These are phyloP conservation scores for Neocatenulostroma microsporum DNA, from an alignment of 2,329 filamentous ascomycete species.

Conservation along the genomic window DNA sequence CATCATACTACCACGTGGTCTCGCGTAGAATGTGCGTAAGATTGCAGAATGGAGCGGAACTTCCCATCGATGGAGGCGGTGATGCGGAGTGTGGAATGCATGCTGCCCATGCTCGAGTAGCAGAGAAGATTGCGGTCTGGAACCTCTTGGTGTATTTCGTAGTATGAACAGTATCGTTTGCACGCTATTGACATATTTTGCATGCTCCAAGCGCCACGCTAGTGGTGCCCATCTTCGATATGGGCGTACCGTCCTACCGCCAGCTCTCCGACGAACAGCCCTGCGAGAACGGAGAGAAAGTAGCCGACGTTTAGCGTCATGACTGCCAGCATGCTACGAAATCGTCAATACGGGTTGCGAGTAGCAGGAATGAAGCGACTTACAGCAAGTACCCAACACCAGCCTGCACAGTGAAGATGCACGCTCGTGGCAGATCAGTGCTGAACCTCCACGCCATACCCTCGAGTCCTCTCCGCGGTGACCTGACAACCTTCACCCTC, in stretches of 20 bases:
- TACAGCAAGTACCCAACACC: slow-evolving; percentile 80
- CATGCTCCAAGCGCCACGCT: no score
- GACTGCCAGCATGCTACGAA: slow-evolving; percentile 78
- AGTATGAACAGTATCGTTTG: no score
- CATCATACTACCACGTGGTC: no score
- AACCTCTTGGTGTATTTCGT: no score
- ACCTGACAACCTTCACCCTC: slow-evolving; percentile 63
- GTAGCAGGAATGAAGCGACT: slow-evolving; percentile 34
- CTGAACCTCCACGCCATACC: slow-evolving; percentile 70
- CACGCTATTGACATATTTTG: no score
- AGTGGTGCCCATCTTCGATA: slow-evolving; percentile 36
- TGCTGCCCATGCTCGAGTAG: no score
- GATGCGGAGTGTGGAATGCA: no score
- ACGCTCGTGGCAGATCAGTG: slow-evolving; percentile 67
- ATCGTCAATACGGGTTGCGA: neutral
- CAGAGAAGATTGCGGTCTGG: no score
- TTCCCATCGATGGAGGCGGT: no score
- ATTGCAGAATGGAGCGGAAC: no score
- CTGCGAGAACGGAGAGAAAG: slow-evolving; percentile 69
- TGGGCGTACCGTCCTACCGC: slow-evolving; percentile 62
- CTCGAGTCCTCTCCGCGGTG: slow-evolving; percentile 38
- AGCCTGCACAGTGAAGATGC: slow-evolving; percentile 62
- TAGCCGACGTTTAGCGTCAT: slow-evolving; percentile 88
- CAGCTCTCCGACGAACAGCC: slow-evolving; percentile 79
- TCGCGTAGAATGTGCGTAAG: no score